Base-by-base conservation (phyloP, 1,139 yeast genomes). In the Yamadazyma diddensiae region DNA sequence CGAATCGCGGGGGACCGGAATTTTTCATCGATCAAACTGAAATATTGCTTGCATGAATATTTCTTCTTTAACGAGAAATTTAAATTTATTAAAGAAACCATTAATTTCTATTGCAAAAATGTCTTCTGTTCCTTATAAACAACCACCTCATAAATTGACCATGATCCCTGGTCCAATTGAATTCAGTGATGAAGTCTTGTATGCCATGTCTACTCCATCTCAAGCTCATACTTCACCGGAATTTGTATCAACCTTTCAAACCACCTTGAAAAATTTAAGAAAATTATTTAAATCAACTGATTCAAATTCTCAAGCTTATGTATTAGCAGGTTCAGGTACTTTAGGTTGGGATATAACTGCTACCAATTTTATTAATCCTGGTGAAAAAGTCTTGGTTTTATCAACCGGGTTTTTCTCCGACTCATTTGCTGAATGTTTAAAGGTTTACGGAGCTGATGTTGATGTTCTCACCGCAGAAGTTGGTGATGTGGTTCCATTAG, bases 121-220 rank as follows among this genome's bases (percentile, higher is more conserved):
- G 64, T 50, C 63, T 21, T 49, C 46, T 33, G 58, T 62, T 22
- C 67, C 58, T 49, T 45, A 26, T 31, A 63, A 66, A 39, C 77
- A 71, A 53, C 62, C 70, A 20, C 63, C 57, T 31, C 80, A 74
- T 52, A 72, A 72, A 47, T 65, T 77, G 57, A 72, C 88, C 47
- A 66, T 88, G 69, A 85, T 88, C 47, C 97, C 97, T 24, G 97
- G 97, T 30, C 97, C 97, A 39, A 84, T 90, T 55, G 94, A 85
- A 59, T 81, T 90, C 59, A 81, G 90, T 32, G 87, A 84, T 47
- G 76, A 70, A 39, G 97, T 90, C 31, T 75, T 85, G 47, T 66
- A 68, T 29, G 95, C 96, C 35, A 82, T 85, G 84, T 67, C 88
- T 26, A 82, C 86, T 28, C 94, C 92, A 20, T 81, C 95, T 4